Base-by-base conservation (phyloP, 371 early-diverging fungal genomes). In the Circinella minor region DNA sequence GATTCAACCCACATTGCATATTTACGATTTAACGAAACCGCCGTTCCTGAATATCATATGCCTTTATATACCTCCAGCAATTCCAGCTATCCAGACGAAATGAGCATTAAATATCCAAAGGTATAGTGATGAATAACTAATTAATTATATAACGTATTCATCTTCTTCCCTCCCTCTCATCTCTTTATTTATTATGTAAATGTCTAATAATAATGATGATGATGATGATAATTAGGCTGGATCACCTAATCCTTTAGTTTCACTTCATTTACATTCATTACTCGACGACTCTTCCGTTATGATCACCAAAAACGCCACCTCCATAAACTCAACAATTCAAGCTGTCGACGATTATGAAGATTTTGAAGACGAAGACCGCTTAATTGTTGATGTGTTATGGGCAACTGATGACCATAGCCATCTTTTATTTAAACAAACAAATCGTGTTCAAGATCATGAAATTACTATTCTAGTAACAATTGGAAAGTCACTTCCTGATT, bases 321-420 rank as follows among this genome's bases (percentile, higher is more conserved):
- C 79, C 8, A 20, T 55, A 6, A 51, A 69, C 14, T 61, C 65
- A 0, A 66, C 66, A 10, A 46, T 71, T 1, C 71, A 78, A 9
- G 63, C 67, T 20, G 57, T 70, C 0, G 65, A 49, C 4, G 51
- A 60, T 8, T 65, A 71, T 10, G 20, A 71, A 37, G 80, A 84
- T n/a, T 90, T 92, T 66, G 76, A 85, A 7, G 84, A 83, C 34
- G 85, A 92, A 0, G 93, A 97, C 78, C 85, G 88, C 36, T 74
- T 98, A 3, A 86, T 97, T 69, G 87, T 90, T 3, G 94, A 93
- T 73, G 92, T 96, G 20, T 78, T 79, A 4, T 98, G 98, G 98
- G 79, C 91, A 6, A 88, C 92, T 0, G 78, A 79, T 3, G 76
- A 77, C n/a, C 84, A 86, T 71, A 83, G 83, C 17, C 74, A 83